Percentiles rank a stretch among this genome's conserved stretches.
Evolutionary conservation across 768 basidiomycete genomes (phyloP).

Genomic region (Coprinopsis cinerea): DNA sequence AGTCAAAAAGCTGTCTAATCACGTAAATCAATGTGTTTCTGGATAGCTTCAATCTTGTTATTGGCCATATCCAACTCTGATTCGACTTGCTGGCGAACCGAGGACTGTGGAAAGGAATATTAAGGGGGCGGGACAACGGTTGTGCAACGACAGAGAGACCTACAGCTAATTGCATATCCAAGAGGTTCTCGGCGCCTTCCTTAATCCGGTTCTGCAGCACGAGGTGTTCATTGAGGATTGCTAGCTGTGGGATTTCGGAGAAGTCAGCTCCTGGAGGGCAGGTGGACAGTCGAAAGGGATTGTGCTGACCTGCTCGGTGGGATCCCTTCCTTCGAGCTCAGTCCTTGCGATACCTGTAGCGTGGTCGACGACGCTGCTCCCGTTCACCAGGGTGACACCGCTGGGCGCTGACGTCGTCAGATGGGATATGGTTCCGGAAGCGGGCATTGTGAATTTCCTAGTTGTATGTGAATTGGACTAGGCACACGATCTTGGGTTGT

Average conservation of each 20-base stretch:
- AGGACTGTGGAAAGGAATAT: conserved; percentile 34
- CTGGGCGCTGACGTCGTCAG: too few species aligned
- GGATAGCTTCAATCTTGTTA: conserved; percentile 64
- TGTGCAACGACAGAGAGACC: too few species aligned
- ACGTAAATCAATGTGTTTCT: conserved; percentile 52
- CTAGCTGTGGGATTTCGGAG: too few species aligned
- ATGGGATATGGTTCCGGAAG: too few species aligned
- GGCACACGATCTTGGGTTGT: too few species aligned
- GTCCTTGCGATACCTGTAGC: conserved; percentile 28
- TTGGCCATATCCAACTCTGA: conserved; percentile 73
- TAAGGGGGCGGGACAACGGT: conserved; percentile 6
- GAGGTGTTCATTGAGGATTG: conserved; percentile 59
- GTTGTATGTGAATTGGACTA: too few species aligned
- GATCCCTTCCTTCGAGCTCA: conserved; percentile 41
- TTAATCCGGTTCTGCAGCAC: conserved; percentile 77
- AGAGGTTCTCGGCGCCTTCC: conserved; percentile 87
- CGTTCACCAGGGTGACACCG: conserved; percentile 26
- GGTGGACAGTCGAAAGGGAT: not conserved
- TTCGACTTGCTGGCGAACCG: conserved; percentile 67
- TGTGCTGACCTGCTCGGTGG: conserved; percentile 39
- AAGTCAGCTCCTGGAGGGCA: too few species aligned
- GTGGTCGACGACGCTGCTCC: conserved; percentile 11
- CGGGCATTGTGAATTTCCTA: too few species aligned
- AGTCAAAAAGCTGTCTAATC: conserved; percentile 17
- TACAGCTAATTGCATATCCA: conserved; percentile 60